These are phyloP conservation scores for Candida dubliniensis DNA, from an alignment of 1,139 yeast species.

Conservation along the genomic window DNA sequence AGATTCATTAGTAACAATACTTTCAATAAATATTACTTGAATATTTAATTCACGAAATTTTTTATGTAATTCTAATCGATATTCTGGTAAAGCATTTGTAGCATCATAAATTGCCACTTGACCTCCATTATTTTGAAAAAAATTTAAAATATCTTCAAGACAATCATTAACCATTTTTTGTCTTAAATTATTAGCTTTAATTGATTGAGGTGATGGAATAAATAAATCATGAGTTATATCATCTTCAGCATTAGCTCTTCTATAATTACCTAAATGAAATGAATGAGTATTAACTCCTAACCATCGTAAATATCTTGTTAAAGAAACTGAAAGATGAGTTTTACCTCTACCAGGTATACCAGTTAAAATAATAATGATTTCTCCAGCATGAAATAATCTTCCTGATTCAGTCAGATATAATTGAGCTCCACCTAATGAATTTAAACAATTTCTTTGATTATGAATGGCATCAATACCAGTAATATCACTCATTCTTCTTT, in stretches of 20 bases:
- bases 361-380: conserved; percentile 81
- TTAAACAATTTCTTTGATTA: conserved; percentile 47
- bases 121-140: conserved; percentile 74
- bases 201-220: conserved; percentile 56
- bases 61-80: conserved; percentile 58
- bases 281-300: conserved; percentile 90
- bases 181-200: conserved; percentile 57
- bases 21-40: conserved; percentile 84
- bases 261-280: conserved; percentile 90
- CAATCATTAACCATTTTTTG: conserved; percentile 63
- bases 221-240: conserved; percentile 71
- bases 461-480: conserved; percentile 56
- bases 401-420: conserved; percentile 89
- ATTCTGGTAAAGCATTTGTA: conserved; percentile 75
- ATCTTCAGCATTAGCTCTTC: conserved; percentile 59
- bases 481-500: conserved; percentile 42
- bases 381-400: conserved; percentile 91
- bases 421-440: conserved; percentile 74
- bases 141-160: conserved; percentile 64
- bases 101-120: conserved; percentile 98
- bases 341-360: conserved; percentile 98
- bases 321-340: conserved; percentile 86
- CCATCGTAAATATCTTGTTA: conserved; percentile 91
- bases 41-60: conserved; percentile 59
- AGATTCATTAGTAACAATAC: conserved; percentile 72